Percentiles rank a stretch among this genome's conserved stretches.
These are phyloP conservation scores for Casuarina cunninghamiana DNA, from an alignment of 306 rosid species.

Conservation along the genomic window DNA sequence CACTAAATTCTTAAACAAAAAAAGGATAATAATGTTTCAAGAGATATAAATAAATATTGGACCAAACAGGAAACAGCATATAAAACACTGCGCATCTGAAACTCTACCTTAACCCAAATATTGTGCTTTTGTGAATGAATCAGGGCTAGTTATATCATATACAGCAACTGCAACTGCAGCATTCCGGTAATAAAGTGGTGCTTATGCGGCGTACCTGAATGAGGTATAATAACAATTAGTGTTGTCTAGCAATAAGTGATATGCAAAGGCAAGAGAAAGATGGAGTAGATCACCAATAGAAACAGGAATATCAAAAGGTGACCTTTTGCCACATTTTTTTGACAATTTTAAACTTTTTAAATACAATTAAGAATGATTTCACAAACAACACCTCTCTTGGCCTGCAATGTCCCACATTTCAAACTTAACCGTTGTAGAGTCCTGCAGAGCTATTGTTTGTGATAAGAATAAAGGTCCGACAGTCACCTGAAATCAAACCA, in stretches of 20 bases:
- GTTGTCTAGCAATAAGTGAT: conserved; percentile 12
- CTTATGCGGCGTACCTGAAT: conserved; percentile 90
- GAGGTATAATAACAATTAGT: conserved; percentile 28
- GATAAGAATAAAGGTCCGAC: conserved; percentile 99
- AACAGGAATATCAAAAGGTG: background rate
- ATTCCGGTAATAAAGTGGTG: conserved; percentile 94
- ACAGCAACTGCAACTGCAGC: conserved; percentile 96
- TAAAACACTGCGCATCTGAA: conserved; percentile 20
- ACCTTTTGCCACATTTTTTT: background rate
- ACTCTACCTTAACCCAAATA: conserved; percentile 95
- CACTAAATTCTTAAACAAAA: background rate
- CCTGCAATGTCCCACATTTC: conserved; percentile 99
- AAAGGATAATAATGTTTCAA: background rate
- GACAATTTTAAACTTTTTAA: background rate
- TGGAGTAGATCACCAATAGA: background rate
- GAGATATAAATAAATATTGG: conserved; percentile 10
- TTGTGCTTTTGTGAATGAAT: conserved; percentile 91
- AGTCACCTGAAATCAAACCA: conserved; percentile 72
- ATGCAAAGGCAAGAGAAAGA: conserved; percentile 14
- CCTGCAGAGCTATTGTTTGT: conserved; percentile 97
- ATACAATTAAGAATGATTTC: conserved; percentile 7
- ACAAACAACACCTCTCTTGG: conserved; percentile 78
- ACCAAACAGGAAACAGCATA: conserved; percentile 14
- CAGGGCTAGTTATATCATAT: conserved; percentile 95
- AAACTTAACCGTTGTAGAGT: conserved; percentile 96